Conservation (phyloP, 257 asterid genomes). For the Ajuga chamaepitys region DNA sequence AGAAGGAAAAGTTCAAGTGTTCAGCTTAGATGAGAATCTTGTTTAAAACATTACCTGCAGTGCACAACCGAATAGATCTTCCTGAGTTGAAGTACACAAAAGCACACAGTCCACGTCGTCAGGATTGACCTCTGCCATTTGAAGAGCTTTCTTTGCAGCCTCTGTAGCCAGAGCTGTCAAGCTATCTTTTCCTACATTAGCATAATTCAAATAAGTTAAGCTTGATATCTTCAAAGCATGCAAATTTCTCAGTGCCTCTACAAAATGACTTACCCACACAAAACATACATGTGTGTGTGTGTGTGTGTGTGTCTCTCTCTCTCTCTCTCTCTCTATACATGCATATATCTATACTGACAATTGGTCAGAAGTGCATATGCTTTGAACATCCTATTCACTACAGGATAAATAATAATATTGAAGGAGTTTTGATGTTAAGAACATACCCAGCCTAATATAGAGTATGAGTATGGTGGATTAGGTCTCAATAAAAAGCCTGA, state of each 20-base stretch:
- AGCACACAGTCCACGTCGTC: conserved; percentile 69
- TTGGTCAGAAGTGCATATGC: too few relatives aligned
- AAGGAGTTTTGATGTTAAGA: background rate
- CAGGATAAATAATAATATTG: too few relatives aligned
- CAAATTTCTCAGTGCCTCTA: background rate
- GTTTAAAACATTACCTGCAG: conserved; percentile 50
- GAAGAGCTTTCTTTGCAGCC: conserved; percentile 82
- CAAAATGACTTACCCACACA: background rate
- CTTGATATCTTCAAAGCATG: background rate
- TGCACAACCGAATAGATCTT: conserved; percentile 82
- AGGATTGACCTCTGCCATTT: conserved; percentile 84
- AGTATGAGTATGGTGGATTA: background rate
- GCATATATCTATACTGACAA: too few relatives aligned
- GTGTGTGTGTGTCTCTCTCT: background rate
- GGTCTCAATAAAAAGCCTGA: background rate
- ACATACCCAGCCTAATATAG: background rate
- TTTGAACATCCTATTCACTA: too few relatives aligned
- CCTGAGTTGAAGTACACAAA: conserved; percentile 86
- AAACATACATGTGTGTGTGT: background rate
- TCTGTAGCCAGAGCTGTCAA: conserved; percentile 58
- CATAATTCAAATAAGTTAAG: conserved; percentile 7
- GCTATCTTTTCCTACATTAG: conserved; percentile 50
- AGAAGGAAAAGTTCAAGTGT: background rate
- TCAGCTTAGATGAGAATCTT: background rate
- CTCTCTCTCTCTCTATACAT: too few relatives aligned